Evolutionary conservation across 208 protist genomes (phyloP), one percentile per base, ranked within the genome.

Genomic region (Tritrichomonas foetus): DNA sequence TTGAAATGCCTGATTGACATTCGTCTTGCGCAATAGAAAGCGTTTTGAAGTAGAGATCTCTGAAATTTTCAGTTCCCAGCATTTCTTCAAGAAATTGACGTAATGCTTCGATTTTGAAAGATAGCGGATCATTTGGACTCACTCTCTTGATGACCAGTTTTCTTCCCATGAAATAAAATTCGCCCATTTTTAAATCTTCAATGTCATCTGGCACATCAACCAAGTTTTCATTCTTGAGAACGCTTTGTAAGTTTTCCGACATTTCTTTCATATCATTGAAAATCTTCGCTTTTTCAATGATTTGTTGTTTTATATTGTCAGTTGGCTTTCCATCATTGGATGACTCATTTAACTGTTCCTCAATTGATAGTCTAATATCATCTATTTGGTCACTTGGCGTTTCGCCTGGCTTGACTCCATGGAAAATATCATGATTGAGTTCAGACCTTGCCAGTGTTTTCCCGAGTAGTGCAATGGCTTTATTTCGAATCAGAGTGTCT

Each of bases 131-230:
- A 2, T 89, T 11, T 53, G 27, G 41, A 1, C 57, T 44, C 1
- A 89, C 78, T 39, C 11, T 57, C 3, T 57, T 57, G 47, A 89
- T 53, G 13, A 53, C 39, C 8, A 89, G 78, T 16, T 89, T 89
- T 36, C 78, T 53, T 2, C 78, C 78, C 78, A 89, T 89, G 78
- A 89, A 89, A 47, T 89, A 89, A 36, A 89, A 89, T 2, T 89
- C 78, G 2, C 78, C 78, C 41, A 89, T 16, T 20, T 2, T 55
- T 49, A 89, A 53, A 14, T 53, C 20, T 61, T 89, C 78, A 20
- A 89, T 36, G 33, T 89, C 78, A 39, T 89, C 78, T 61, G 78
- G 78, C 1, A 89, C 47, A 33, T 89, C 78, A 57, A 89, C 44
- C 9, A 89, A 14, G 47, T 89, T 89, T 1, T 89, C 78, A 39